These are phyloP conservation scores for Borovskyia barvae DNA, from an alignment of 208 protist species.

Conservation along the genomic window DNA sequence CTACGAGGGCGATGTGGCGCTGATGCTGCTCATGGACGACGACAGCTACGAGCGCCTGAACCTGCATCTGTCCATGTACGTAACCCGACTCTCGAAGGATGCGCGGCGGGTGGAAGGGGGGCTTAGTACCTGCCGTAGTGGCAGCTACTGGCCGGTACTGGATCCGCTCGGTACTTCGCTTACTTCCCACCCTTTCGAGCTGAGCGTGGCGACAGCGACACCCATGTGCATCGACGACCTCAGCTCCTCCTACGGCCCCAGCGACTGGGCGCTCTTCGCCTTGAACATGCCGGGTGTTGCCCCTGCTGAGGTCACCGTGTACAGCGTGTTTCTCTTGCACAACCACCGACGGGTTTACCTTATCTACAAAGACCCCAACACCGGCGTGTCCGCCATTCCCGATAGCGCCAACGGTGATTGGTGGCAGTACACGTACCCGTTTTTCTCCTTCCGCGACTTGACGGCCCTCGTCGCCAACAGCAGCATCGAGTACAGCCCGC, in stretches of 20 bases:
- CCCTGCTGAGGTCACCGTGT: slow-evolving; percentile 39
- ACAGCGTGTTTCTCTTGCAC: slow-evolving; percentile 42
- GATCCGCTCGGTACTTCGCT: slow-evolving; percentile 78
- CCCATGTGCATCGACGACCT: slow-evolving; percentile 69
- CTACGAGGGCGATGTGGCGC: slow-evolving; percentile 54
- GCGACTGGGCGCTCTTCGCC: slow-evolving; percentile 75
- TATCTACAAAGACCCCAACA: slow-evolving; percentile 55
- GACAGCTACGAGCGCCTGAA: slow-evolving; percentile 33
- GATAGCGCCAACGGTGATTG: slow-evolving; percentile 27
- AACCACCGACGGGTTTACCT: slow-evolving; percentile 55
- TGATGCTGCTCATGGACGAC: slow-evolving; percentile 69
- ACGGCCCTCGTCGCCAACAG: slow-evolving; percentile 28
- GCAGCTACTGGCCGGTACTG: slow-evolving; percentile 76
- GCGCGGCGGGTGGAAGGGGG: slow-evolving; percentile 32
- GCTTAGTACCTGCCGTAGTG: slow-evolving; percentile 64
- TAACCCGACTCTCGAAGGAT: slow-evolving; percentile 57
- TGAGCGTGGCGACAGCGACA: slow-evolving; percentile 28
- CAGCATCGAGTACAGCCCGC: slow-evolving; percentile 39
- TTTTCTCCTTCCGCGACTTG: slow-evolving; percentile 75
- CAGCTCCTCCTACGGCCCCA: slow-evolving; percentile 75
- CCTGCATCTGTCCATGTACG: slow-evolving; percentile 67
- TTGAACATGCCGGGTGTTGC: slow-evolving; percentile 46
- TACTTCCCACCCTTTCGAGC: slow-evolving; percentile 51
- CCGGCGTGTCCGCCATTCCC: slow-evolving; percentile 32
- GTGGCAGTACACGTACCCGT: slow-evolving; percentile 75